Percentiles rank a stretch among this genome's conserved stretches.
Conservation (phyloP, 2,329 filamentous ascomycete genomes). For the Fusarium nygamai region DNA sequence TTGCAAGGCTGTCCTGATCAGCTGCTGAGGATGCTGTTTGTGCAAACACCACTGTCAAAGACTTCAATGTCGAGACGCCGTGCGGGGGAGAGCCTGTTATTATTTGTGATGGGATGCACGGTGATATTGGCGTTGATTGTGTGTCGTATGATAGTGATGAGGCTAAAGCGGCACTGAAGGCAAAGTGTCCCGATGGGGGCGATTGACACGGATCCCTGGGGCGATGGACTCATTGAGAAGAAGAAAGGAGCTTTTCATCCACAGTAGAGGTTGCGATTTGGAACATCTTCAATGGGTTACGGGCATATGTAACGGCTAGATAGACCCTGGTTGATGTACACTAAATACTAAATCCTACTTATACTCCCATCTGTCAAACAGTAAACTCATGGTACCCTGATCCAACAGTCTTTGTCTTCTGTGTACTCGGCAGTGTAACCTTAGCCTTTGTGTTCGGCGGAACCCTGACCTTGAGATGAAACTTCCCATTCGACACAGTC, state of each 20-base stretch:
- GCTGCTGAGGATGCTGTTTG: constrained; percentile 63
- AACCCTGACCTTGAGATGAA: constrained; percentile 32
- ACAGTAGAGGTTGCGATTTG: not conserved
- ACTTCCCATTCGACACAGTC: constrained; percentile 24
- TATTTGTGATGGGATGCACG: constrained; percentile 28
- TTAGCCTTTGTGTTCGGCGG: constrained; percentile 33
- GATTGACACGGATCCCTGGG: constrained; percentile 14
- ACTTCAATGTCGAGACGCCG: constrained; percentile 57
- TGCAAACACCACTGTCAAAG: constrained; percentile 62
- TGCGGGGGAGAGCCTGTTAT: constrained; percentile 20
- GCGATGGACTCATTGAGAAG: not conserved
- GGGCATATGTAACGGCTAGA: fast-evolving
- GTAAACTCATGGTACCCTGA: constrained; percentile 21
- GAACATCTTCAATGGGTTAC: fast-evolving
- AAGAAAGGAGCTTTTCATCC: constrained; percentile 4
- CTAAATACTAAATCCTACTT: not conserved
- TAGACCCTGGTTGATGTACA: not conserved
- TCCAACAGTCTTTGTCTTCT: not conserved
- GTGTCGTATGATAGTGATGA: constrained; percentile 26
- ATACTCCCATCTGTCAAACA: not conserved
- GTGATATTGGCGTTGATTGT: constrained; percentile 22
- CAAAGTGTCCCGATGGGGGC: constrained; percentile 14
- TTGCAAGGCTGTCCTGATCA: constrained; percentile 65
- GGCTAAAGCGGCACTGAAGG: not conserved
- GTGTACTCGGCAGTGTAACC: constrained; percentile 11